phyloP scores from a whole-genome alignment of 257 asterid genomes.

The Fraxinus excelsior region DNA sequence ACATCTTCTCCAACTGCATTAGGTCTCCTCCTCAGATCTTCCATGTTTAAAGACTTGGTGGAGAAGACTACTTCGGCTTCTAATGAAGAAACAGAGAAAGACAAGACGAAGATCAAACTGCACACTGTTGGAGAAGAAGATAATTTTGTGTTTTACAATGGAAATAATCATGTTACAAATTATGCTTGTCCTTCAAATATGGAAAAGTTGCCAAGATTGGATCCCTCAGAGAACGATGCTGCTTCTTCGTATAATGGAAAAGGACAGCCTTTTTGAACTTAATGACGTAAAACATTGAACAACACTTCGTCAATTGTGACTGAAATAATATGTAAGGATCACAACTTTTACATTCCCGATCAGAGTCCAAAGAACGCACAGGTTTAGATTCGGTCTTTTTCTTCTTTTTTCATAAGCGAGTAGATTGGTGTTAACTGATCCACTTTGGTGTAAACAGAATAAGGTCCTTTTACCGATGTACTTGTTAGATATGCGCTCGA shows the following conservation, averaged over 20 bases:
- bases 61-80: slow-evolving; percentile 45
- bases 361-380: not conserved
- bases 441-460: not conserved
- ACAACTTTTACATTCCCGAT: not conserved
- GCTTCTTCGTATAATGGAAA: slow-evolving; percentile 20
- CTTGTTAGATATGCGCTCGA: not conserved
- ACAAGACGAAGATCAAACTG: slow-evolving; percentile 14
- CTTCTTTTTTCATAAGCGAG: not conserved
- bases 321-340: not conserved
- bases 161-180: slow-evolving; percentile 19
- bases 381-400: not conserved
- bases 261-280: slow-evolving; percentile 27
- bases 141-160: slow-evolving; percentile 30
- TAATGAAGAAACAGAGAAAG: slow-evolving; percentile 18
- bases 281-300: slow-evolving; percentile 9
- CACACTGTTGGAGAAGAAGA: slow-evolving; percentile 12
- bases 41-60: slow-evolving; percentile 66
- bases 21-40: slow-evolving; percentile 64
- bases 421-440: not conserved
- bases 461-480: not conserved
- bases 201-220: slow-evolving; percentile 26
- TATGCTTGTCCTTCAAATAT: slow-evolving; percentile 20
- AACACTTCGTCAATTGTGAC: not conserved
- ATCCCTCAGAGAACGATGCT: slow-evolving; percentile 24
- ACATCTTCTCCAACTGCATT: slow-evolving; percentile 65